Base-by-base conservation (phyloP, 257 asterid genomes). In the Oldenlandia corymbosa region DNA sequence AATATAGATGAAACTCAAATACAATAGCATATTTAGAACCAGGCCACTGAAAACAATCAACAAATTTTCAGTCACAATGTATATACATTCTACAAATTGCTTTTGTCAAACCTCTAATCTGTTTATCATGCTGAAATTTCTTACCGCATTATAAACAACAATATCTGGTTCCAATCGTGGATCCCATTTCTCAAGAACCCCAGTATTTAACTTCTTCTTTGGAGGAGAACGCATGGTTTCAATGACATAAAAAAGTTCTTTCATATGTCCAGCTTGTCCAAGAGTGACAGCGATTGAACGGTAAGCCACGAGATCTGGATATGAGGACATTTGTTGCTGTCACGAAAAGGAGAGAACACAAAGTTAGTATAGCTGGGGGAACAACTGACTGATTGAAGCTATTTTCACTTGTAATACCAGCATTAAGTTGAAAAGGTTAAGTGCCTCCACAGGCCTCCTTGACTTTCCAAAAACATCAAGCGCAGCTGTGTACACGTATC, bases 211-310 rank as follows among this genome's bases (percentile, higher is more conserved):
- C 80, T 85, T 92, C 88, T 77, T 89, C 69, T 71, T 85, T 60
- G 97, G 99, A 71, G 84, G 93, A 75, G 97, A 84, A 31, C 76
- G 81, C 99, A 92, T 88, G 69, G 77, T 82, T 77, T 92, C 99
- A 28, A 92, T 89, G 74, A 92, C 90, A 31, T 89, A 87, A 69
- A 92, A 92, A 12, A 92, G 83, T 77, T 92, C 99, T 81, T 85
- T 89, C 91, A 92, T 82, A 73, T 87, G 72, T 58, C 98, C 98
- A 41, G 97, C 97, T 89, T 89, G 98, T 72, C 98, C 98, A 82
- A 92, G 97, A 68, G 94, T 84, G 78, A 92, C 95, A 76, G 95
- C 90, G 52, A 92, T 85, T 65, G 82, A 80, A 69, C 68, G 97
- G 78, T 92, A 92, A 42, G 96, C 91, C 55, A 85, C 97, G 58